Conservation (phyloP, 1,139 yeast species). For the Yamadazyma jaroonii region DNA sequence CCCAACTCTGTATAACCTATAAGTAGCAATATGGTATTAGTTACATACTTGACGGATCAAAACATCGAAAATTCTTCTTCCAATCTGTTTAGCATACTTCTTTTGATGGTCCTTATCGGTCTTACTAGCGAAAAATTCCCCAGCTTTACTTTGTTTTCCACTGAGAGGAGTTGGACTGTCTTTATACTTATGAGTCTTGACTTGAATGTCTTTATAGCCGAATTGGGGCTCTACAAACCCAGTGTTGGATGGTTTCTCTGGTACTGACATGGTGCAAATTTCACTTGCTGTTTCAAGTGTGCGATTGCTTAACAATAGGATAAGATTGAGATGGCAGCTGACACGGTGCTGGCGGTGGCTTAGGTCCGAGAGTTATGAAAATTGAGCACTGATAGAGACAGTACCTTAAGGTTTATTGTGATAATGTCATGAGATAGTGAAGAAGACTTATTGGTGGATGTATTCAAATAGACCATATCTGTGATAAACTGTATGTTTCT, state of each 20-base stretch:
- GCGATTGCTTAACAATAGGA: background rate
- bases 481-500: too few relatives aligned
- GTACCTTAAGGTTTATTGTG: too few relatives aligned
- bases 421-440: too few relatives aligned
- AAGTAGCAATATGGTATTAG: too few relatives aligned
- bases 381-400: too few relatives aligned
- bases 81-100: constrained; percentile 34
- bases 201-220: constrained; percentile 31
- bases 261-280: constrained; percentile 14
- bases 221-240: constrained; percentile 28
- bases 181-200: constrained; percentile 31
- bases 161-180: constrained; percentile 37
- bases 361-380: too few relatives aligned
- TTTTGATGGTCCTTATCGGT: constrained; percentile 38
- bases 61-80: constrained; percentile 21
- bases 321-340: too few relatives aligned
- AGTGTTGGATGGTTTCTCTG: constrained; percentile 30
- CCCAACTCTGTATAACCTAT: too few relatives aligned
- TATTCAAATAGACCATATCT: too few relatives aligned
- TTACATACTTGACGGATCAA: constrained; percentile 19
- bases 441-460: too few relatives aligned
- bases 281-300: background rate
- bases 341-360: too few relatives aligned
- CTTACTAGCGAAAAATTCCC: constrained; percentile 26
- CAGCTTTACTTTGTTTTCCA: constrained; percentile 26